Conservation (phyloP, 805 yeast species). For the Ogataea paraovalis region DNA sequence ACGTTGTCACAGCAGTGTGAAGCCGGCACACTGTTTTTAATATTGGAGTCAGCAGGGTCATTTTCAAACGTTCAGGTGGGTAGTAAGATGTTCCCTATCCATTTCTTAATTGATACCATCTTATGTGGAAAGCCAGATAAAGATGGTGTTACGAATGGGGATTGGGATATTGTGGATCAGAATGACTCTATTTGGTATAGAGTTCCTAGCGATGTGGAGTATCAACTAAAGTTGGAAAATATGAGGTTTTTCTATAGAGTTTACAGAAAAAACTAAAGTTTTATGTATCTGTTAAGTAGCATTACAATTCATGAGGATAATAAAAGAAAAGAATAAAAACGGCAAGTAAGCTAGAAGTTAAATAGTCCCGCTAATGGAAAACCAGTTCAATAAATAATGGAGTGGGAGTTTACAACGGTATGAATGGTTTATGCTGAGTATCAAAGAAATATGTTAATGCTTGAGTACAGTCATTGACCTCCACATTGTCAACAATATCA, state of each 20-base stretch:
- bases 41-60: slow-evolving; percentile 88
- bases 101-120: slow-evolving; percentile 71
- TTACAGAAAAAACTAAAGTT: slow-evolving; percentile 42
- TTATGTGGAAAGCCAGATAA: slow-evolving; percentile 48
- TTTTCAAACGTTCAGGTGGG: slow-evolving; percentile 79
- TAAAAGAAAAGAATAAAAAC: too few relatives aligned
- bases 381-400: too few relatives aligned
- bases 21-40: slow-evolving; percentile 55
- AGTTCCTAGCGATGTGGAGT: slow-evolving; percentile 43
- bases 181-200: slow-evolving; percentile 85
- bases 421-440: slow-evolving; percentile 4
- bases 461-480: background rate
- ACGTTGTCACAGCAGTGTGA: slow-evolving; percentile 46
- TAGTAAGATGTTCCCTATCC: slow-evolving; percentile 73
- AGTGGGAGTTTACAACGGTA: background rate
- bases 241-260: slow-evolving; percentile 83
- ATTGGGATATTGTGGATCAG: slow-evolving; percentile 63
- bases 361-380: too few relatives aligned
- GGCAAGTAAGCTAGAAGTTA: too few relatives aligned
- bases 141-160: slow-evolving; percentile 37
- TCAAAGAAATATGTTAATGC: slow-evolving; percentile 5
- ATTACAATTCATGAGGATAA: too few relatives aligned
- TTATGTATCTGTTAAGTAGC: background rate
- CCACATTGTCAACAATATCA: slow-evolving; percentile 6
- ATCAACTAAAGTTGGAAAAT: slow-evolving; percentile 71